A percentile compares a stretch with the other conserved stretches of the same genome.
These are phyloP conservation scores for Pseudogymnoascus verrucosus DNA, from an alignment of 2,329 filamentous ascomycete species.

Conservation along the genomic window DNA sequence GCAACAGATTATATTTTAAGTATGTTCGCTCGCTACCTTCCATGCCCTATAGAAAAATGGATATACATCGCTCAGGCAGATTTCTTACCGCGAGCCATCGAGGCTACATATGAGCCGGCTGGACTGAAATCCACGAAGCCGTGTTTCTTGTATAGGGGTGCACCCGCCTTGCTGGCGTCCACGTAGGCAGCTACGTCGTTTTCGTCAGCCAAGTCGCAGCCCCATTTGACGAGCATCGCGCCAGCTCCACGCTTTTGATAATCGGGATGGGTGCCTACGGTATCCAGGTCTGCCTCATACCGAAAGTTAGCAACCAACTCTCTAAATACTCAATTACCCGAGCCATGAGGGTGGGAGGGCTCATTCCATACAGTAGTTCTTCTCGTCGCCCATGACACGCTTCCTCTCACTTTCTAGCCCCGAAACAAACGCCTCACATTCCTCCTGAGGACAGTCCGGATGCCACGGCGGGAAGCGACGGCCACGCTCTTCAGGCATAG, in stretches of 20 bases:
- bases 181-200: neutral
- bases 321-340: neutral
- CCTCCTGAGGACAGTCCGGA: neutral
- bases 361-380: neutral
- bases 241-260: conserved; percentile 21
- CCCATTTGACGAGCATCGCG: conserved; percentile 22
- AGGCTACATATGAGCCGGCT: neutral
- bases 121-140: neutral
- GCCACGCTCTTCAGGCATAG: neutral
- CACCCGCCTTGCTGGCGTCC: neutral
- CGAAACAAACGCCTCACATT: neutral
- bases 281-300: conserved; percentile 20
- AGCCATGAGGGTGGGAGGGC: neutral
- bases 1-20: neutral
- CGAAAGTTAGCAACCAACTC: neutral
- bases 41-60: neutral
- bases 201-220: conserved; percentile 12
- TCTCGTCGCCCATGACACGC: neutral
- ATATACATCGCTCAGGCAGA: neutral
- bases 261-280: conserved; percentile 20
- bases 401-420: neutral
- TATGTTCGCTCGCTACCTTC: neutral
- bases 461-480: neutral
- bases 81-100: neutral
- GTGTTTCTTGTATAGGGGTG: neutral